Evolutionary conservation across 2,329 filamentous ascomycete genomes (phyloP), one percentile per base, ranked within the genome.

Genomic region (Esteya vermicola): DNA sequence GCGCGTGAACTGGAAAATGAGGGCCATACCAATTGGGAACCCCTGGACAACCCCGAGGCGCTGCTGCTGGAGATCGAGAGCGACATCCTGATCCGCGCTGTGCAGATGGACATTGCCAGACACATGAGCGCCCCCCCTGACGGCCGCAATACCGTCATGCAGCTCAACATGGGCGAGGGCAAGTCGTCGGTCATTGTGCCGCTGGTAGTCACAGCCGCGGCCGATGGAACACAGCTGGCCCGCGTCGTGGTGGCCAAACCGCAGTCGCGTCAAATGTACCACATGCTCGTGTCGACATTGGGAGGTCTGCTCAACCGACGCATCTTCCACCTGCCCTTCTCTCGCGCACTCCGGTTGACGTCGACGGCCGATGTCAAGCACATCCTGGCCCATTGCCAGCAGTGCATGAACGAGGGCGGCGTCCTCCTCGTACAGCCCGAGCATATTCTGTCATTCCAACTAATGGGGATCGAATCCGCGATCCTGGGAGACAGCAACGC

Each of bases 161-260:
- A 82, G 48, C 53, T 84, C 3, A 81, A 81, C 45, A 84, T 84
- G 78, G 79, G 79, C 0, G 69, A 81, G 49, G 79, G 78, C 0
- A 84, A 83, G 45, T 75, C 75, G 0, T 79, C 78, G 0, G 71
- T 82, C 2, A 83, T 86, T 36, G 64, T 79, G 0, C 79, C 78
- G 0, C 75, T 81, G 28, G 68, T 79, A 0, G 70, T 70, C 0
- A 56, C 68, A 0, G 54, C 60, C 0, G 52, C 81, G 0, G 70
- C 72, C 0, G 59, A 81, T 35, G 58, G 61, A 0, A 49, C 53
- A 0, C 61, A 54, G 4, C 56, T 83, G 0, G 68, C 72, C 0
- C 59, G 76, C 3, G 64, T 82, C 0, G 54, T 83, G 1, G 73
- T 81, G 0, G 65, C 68, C 0, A 80, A 77, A 44, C 65, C 78